Evolutionary conservation across 345 rosid genomes (phyloP).

Genomic region (Theobroma cacao): DNA sequence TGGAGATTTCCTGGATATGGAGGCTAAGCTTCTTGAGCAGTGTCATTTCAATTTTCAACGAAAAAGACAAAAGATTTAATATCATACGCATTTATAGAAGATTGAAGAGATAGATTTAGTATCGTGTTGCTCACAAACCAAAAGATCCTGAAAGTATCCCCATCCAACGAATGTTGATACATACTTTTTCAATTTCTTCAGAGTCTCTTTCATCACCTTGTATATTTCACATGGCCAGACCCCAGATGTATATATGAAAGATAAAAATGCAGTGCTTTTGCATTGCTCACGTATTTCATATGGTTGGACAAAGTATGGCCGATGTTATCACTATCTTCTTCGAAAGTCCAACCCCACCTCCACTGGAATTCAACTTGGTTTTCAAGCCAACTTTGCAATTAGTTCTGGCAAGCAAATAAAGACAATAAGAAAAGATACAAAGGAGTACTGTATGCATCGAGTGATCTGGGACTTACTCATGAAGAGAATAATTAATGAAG

Average conservation of each 20-base stretch:
- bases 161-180: neutral
- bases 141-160: neutral
- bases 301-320: neutral
- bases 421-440: neutral
- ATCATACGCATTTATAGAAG: constrained; percentile 10
- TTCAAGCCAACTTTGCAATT: neutral
- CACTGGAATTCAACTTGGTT: neutral
- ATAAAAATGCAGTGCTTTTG: neutral
- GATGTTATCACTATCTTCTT: neutral
- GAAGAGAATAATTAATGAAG: no score
- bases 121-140: neutral
- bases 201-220: neutral
- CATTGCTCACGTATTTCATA: neutral
- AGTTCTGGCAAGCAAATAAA: neutral
- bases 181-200: neutral
- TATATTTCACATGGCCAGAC: neutral
- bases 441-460: neutral
- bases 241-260: neutral
- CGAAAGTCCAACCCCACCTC: neutral
- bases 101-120: neutral
- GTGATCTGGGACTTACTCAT: neutral
- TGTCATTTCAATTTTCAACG: neutral
- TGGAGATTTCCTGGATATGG: neutral
- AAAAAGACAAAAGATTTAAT: neutral
- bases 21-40: neutral